Conservation (phyloP, 2,329 filamentous ascomycete species). For the Microcyclosporella mali region DNA sequence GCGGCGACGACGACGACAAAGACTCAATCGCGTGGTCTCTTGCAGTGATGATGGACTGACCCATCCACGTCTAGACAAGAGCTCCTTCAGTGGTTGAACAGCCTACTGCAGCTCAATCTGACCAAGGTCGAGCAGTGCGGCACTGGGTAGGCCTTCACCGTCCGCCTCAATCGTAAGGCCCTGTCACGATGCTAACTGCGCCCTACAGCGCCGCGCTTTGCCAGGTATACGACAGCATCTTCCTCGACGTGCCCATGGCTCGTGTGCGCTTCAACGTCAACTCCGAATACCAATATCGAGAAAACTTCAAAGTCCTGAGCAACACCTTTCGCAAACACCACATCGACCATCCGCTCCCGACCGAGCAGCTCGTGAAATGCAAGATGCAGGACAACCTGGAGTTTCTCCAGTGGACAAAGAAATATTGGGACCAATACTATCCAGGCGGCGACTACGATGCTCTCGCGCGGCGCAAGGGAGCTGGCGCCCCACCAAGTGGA, state of each 20-base stretch:
- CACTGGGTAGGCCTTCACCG: slow-evolving; percentile 66
- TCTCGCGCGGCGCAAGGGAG: slow-evolving; percentile 71
- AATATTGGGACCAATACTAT: slow-evolving; percentile 97
- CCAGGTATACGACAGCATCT: slow-evolving; percentile 98
- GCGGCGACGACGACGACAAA: too few relatives aligned
- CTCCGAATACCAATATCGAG: slow-evolving; percentile 91
- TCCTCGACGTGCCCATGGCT: slow-evolving; percentile 88
- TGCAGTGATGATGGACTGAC: slow-evolving; percentile 4
- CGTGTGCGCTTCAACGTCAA: slow-evolving; percentile 98
- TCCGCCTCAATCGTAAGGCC: slow-evolving; percentile 4
- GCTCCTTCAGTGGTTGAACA: slow-evolving; percentile 93
- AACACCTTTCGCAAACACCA: slow-evolving; percentile 79
- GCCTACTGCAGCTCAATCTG: slow-evolving; percentile 93
- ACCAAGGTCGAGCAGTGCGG: slow-evolving; percentile 98
- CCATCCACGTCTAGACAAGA: slow-evolving; percentile 67
- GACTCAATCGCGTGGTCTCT: too few relatives aligned
- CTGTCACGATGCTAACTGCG: slow-evolving; percentile 6
- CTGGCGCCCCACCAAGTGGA: slow-evolving; percentile 52
- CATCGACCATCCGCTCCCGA: slow-evolving; percentile 83
- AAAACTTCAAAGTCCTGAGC: slow-evolving; percentile 97
- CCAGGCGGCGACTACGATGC: slow-evolving; percentile 97
- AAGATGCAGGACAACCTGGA: slow-evolving; percentile 99
- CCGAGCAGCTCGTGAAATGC: slow-evolving; percentile 87
- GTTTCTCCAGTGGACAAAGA: slow-evolving; percentile 95
- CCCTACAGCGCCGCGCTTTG: slow-evolving; percentile 76